These are phyloP conservation scores for Didymella glomerata DNA, from an alignment of 2,329 filamentous ascomycete genomes.

Conservation along the genomic window DNA sequence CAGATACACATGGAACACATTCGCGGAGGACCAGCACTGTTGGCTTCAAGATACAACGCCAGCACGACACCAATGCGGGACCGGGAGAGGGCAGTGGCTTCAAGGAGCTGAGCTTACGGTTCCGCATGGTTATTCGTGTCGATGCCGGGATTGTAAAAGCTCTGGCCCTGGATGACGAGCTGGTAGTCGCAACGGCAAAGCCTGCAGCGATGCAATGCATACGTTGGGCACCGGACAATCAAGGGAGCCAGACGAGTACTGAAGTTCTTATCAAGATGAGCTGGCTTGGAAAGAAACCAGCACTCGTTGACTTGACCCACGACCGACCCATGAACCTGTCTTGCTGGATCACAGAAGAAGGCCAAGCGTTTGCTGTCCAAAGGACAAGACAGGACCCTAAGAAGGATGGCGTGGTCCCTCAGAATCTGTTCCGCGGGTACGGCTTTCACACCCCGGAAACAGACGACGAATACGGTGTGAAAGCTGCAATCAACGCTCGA, in stretches of 20 bases:
- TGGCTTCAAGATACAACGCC: constrained; percentile 50
- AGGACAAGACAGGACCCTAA: constrained; percentile 56
- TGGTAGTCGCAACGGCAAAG: constrained; percentile 89
- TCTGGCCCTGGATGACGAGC: constrained; percentile 88
- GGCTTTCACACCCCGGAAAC: constrained; percentile 82
- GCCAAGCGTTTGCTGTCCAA: constrained; percentile 90
- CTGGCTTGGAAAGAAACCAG: constrained; percentile 81
- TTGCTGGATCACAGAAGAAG: constrained; percentile 90
- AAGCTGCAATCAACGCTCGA: constrained; percentile 87
- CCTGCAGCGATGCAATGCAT: constrained; percentile 97
- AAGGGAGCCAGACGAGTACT: constrained; percentile 85
- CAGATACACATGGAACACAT: constrained; percentile 58
- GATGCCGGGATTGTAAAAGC: constrained; percentile 92
- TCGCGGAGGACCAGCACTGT: constrained; percentile 60
- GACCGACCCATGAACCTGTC: constrained; percentile 96
- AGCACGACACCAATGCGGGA: constrained; percentile 60
- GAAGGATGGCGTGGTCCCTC: constrained; percentile 58
- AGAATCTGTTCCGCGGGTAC: constrained; percentile 84
- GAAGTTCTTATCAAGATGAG: constrained; percentile 87
- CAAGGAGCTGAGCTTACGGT: constrained; percentile 86
- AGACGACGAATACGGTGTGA: constrained; percentile 69
- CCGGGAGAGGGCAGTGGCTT: constrained; percentile 84
- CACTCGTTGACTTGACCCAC: constrained; percentile 84
- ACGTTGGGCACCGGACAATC: constrained; percentile 85
- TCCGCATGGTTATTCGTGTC: constrained; percentile 97